Evolutionary conservation across 2,329 filamentous ascomycete genomes (phyloP), one percentile per base, ranked within the genome.

Genomic region (Aureobasidium sp.): DNA sequence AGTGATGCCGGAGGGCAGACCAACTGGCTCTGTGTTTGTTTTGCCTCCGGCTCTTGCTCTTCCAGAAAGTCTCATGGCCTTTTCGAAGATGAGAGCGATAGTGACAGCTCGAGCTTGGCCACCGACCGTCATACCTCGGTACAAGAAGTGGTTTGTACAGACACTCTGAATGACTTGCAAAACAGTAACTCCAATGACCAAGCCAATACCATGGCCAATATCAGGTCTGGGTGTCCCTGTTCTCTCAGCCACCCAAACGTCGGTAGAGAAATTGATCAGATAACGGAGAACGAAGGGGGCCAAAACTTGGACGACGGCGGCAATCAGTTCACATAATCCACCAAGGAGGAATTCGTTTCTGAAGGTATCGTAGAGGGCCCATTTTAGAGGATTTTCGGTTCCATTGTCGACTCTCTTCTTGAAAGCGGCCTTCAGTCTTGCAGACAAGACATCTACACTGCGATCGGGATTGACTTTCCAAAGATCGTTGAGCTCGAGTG

Each of bases 121-220:
- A 65, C 93, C 94, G 42, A 95, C 85, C 76, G 95, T 86, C 88
- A 96, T 95, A 24, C 93, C 91, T 24, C 87, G 85, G 70, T 93
- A 97, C 70, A 97, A 87, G 76, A 96, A 97, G 70, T 97, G 93
- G 70, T 92, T 95, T 2, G 86, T 90, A 29, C 85, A 85, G 66
- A 96, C 70, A 71, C 88, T 93, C 74, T 96, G 90, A 12, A 87
- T 70, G 22, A 92, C 80, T 73, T 97, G 92, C 90, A 97, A 94
- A 45, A 81, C 73, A 0, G 89, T 91, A 62, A 97, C 87, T 9
- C 90, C 93, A 61, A 97, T 73, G 1, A 91, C 91, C 35, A 96
- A 78, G 0, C 92, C 93, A 61, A 97, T 78, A 24, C 93, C 94
- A 49, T 81, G 79, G 3, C 86, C 86, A 54, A 97, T 85, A 58